Percentiles rank a stretch among this genome's conserved stretches.
Conservation (phyloP, 1,139 yeast genomes). For the Wickerhamomyces sp. region DNA sequence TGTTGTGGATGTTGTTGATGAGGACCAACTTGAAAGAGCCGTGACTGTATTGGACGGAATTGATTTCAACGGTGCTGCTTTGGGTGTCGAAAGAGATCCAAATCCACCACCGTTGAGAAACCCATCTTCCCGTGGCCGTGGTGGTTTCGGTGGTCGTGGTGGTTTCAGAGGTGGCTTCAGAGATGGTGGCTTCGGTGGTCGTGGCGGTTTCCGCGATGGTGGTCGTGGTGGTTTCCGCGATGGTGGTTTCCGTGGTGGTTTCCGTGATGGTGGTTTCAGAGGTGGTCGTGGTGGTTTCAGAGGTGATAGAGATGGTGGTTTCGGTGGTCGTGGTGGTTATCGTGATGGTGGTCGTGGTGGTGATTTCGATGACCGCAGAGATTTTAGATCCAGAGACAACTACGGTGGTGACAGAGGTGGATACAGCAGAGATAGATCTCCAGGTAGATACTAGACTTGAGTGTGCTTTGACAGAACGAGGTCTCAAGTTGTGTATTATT, state of each 20-base stretch:
- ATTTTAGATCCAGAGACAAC: slow-evolving; percentile 18
- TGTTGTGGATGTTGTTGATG: slow-evolving; percentile 71
- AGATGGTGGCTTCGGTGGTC: slow-evolving; percentile 28
- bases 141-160: slow-evolving; percentile 40
- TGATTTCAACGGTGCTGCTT: slow-evolving; percentile 61
- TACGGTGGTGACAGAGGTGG: slow-evolving; percentile 40
- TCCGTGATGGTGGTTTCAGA: slow-evolving; percentile 43
- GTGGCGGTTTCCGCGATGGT: slow-evolving; percentile 26
- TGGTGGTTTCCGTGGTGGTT: slow-evolving; percentile 31
- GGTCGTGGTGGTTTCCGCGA: slow-evolving; percentile 28
- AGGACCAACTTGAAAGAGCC: slow-evolving; percentile 69
- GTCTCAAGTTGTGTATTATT: too few species aligned
- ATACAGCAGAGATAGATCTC: slow-evolving; percentile 51
- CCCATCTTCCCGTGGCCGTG: slow-evolving; percentile 48
- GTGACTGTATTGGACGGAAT: slow-evolving; percentile 63
- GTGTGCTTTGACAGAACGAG: too few species aligned
- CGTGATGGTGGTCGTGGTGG: slow-evolving; percentile 26
- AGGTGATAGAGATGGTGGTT: slow-evolving; percentile 29
- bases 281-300: slow-evolving; percentile 35
- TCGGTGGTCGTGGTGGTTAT: slow-evolving; percentile 27
- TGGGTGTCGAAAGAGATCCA: slow-evolving; percentile 75
- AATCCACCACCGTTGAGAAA: slow-evolving; percentile 70
- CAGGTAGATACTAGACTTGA: slow-evolving; percentile 45
- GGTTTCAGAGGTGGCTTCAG: slow-evolving; percentile 28
- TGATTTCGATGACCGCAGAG: slow-evolving; percentile 33